Evolutionary conservation across 2,329 filamentous ascomycete species (phyloP), one percentile per base, ranked within the genome.

Genomic region (Penicillium sp.): DNA sequence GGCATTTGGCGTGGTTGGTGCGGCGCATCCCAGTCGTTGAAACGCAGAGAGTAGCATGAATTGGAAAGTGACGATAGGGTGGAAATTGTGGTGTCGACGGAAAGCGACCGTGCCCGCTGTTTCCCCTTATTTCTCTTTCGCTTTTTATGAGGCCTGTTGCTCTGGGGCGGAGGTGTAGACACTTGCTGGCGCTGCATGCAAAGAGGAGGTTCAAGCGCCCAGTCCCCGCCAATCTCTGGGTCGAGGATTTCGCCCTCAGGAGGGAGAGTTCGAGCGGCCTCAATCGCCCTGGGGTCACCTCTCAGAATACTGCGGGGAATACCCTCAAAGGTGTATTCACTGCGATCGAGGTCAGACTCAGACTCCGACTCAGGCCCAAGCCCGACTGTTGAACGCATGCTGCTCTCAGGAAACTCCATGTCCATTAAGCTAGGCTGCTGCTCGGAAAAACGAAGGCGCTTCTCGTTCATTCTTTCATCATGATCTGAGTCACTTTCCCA

Each of bases 401-500:
- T 16, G 16, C 51, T 54, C 40, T 42, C 32, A 5, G 10, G 34
- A 11, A 34, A 16, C 7, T 3, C 6, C 21, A 21, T 8, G 10
- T 40, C 38, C 5, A 16, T 8, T 10, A 34, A 3, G n/a, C 16
- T 10, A 11, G 43, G 6, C n/a, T 13, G 29, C 9, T n/a, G 32
- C 22, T 31, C 27, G 21, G 18, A 22, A 9, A 58, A 53, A 45
- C 59, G 59, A 44, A 57, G 34, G 31, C 62, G 62, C 27, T 62
- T 62, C 13, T 31, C 16, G 8, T 13, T 54, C 16, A 65, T 29
- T 22, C 65, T 62, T 43, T 67, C 63, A 21, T 66, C 66, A 16
- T 64, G 64, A 14, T 69, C 65, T 6, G 66, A 63, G 44, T 70
- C 63, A 21, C 62, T 58, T 42, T 72, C 66, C 59, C 63, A 61